Base-by-base conservation (phyloP, 495 filamentous ascomycete species). In the Aspergillus sparsus region DNA sequence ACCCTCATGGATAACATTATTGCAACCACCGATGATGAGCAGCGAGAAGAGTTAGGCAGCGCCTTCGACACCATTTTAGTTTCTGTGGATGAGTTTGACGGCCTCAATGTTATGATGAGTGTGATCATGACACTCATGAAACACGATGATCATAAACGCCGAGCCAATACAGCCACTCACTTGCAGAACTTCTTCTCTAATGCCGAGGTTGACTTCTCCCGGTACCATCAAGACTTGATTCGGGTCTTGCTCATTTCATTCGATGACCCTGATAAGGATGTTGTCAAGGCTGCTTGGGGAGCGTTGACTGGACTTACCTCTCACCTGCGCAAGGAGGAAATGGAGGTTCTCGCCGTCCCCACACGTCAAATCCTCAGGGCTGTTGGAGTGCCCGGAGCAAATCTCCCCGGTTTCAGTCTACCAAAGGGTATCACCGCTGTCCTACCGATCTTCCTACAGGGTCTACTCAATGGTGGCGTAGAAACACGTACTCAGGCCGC, bases 341-440 rank as follows among this genome's bases (percentile, higher is more conserved):
- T 98, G 94, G 94, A 98, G 69, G 83, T 89, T 0, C 77, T 98
- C n/a, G 92, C 93, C 8, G 78, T 85, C 61, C 92, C 93, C 6
- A 95, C 93, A 1, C 85, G 93, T 37, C 88, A 93, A 67, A 83
- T 89, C 2, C 77, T 98, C 49, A 83, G 89, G 55, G 90, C 92
- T 62, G 91, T 98, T 34, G 94, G 94, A 49, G 89, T 96, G 13
- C 75, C 93, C 47, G 95, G 95, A 6, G 82, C 86, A 21, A 86
- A 93, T 67, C 80, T 98, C 15, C 83, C 92, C 9, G 94, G 94
- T 31, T 98, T 98, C 79, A 84, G 87, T 55, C 77, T 98, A 53
- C 94, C 94, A 6, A 98, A 98, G 83, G 94, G 94, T 55, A 97
- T 98, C 82, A 97, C 91, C 70, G 91, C 95, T 55, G 88, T 98